Conservation (phyloP, 176 grass and related monocot species). For the Saccharum officinarum region DNA sequence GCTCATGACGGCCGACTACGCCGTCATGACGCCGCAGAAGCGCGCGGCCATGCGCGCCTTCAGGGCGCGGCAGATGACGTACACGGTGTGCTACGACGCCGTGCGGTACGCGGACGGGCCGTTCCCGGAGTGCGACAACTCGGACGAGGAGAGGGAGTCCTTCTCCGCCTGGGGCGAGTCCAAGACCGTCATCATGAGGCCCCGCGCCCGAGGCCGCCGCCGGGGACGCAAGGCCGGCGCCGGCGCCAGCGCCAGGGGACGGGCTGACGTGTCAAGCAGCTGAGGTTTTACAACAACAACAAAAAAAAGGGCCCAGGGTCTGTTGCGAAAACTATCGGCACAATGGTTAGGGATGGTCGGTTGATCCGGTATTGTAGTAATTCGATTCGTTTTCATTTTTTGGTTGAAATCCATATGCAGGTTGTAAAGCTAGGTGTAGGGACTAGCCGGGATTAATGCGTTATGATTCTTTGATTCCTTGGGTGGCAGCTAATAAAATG, state of each 20-base stretch:
- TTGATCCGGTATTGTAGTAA: not conserved
- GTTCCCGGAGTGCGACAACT: conserved; percentile 80
- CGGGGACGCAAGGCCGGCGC: conserved; percentile 17
- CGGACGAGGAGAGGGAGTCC: conserved; percentile 47
- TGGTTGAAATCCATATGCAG: conserved; percentile 7
- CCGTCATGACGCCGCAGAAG: conserved; percentile 63
- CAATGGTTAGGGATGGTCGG: not conserved
- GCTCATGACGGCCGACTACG: conserved; percentile 55
- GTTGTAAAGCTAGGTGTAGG: conserved; percentile 38
- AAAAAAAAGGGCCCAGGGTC: accelerated
- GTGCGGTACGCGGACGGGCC: conserved; percentile 58
- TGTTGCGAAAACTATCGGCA: not conserved
- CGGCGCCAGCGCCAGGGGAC: not conserved
- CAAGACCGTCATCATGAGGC: conserved; percentile 58
- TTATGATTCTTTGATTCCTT: conserved; percentile 53
- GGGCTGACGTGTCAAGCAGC: conserved; percentile 27
- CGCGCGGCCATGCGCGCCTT: conserved; percentile 74
- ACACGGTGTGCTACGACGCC: conserved; percentile 80
- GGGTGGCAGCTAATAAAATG: conserved; percentile 39
- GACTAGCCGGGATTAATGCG: conserved; percentile 6
- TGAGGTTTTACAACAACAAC: not conserved
- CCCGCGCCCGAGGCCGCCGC: conserved; percentile 46
- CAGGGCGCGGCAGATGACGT: conserved; percentile 64
- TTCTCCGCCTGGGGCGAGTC: conserved; percentile 87
- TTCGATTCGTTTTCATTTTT: not conserved